phyloP scores from a whole-genome alignment of 495 filamentous ascomycete genomes.

The Aspergillus heteromorphus region DNA sequence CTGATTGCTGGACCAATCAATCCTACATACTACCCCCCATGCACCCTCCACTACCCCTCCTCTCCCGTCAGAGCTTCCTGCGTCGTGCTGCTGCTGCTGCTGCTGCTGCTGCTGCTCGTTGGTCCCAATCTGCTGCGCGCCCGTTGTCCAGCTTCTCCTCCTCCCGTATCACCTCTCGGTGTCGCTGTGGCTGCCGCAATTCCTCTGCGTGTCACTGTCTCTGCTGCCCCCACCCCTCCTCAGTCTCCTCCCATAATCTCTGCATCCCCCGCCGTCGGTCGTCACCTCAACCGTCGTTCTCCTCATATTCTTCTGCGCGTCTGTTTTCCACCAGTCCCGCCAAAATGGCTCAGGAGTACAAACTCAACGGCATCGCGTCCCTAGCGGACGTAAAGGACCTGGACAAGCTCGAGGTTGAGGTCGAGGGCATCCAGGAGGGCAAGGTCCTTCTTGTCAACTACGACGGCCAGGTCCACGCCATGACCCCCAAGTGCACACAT shows the following conservation, averaged over 20 bases:
- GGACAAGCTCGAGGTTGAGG: conserved; percentile 82
- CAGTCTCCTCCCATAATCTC: neutral
- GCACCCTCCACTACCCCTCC: conserved; percentile 15
- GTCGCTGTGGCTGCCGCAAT: conserved; percentile 24
- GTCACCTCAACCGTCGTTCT: neutral
- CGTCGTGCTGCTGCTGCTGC: conserved; percentile 5
- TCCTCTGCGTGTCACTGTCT: conserved; percentile 18
- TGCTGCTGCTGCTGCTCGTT: conserved; percentile 10
- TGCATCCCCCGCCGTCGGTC: neutral
- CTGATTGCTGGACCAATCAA: neutral
- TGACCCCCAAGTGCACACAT: conserved; percentile 88
- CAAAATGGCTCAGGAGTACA: conserved; percentile 68
- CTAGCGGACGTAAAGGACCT: conserved; percentile 62
- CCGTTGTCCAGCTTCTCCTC: neutral
- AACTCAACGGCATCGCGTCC: conserved; percentile 71
- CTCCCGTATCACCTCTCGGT: conserved; percentile 8
- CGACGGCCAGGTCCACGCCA: conserved; percentile 66
- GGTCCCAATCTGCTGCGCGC: neutral
- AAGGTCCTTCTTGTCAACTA: conserved; percentile 83
- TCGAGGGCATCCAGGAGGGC: conserved; percentile 78
- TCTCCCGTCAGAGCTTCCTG: conserved; percentile 16
- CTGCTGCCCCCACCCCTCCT: conserved; percentile 19
- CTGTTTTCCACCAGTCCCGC: conserved; percentile 11
- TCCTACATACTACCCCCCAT: neutral
- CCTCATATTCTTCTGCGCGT: neutral